A percentile compares a stretch with the other conserved stretches of the same genome.
phyloP scores from a whole-genome alignment of 2,329 filamentous ascomycete genomes.

The Nigrospora oryzae region DNA sequence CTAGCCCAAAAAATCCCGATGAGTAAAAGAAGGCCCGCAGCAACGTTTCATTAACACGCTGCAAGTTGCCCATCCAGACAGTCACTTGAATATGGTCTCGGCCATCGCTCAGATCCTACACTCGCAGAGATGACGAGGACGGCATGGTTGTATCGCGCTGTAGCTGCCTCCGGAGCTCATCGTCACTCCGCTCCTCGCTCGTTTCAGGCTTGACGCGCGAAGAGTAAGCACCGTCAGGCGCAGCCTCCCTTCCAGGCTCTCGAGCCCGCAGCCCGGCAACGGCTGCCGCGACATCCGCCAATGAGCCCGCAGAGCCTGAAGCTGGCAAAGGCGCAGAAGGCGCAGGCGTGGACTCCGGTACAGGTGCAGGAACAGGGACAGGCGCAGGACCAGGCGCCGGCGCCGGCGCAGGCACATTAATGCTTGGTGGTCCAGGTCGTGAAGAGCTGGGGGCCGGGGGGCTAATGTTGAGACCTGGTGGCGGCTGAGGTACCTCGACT shows the following conservation, averaged over 20 bases:
- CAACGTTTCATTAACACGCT: no score
- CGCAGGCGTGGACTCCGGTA: not conserved
- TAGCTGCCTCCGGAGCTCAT: conserved; percentile 47
- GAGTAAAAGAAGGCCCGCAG: no score
- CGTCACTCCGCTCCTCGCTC: conserved; percentile 34
- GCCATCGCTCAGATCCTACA: conserved; percentile 11
- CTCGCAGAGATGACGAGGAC: conserved; percentile 19
- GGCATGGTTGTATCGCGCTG: conserved; percentile 28
- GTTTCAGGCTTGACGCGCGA: conserved; percentile 24
- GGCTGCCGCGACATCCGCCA: conserved; percentile 24
- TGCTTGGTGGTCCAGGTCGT: conserved; percentile 1
- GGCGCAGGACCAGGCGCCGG: conserved; percentile 21
- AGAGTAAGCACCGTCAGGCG: not conserved
- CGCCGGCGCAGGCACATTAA: not conserved
- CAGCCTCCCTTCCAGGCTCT: conserved; percentile 10
- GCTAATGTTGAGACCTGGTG: conserved; percentile 66
- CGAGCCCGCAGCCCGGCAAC: conserved; percentile 19
- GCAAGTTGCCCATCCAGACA: no score
- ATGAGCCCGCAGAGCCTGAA: conserved; percentile 17
- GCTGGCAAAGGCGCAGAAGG: not conserved
- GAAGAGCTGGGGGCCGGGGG: conserved; percentile 24
- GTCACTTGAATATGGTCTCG: no score
- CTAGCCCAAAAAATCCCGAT: no score
- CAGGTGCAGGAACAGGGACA: conserved; percentile 13
- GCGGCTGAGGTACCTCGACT: conserved; percentile 77